Evolutionary conservation across 495 filamentous ascomycete genomes (phyloP), one percentile per base, ranked within the genome.

Genomic region (Platismatia glauca): DNA sequence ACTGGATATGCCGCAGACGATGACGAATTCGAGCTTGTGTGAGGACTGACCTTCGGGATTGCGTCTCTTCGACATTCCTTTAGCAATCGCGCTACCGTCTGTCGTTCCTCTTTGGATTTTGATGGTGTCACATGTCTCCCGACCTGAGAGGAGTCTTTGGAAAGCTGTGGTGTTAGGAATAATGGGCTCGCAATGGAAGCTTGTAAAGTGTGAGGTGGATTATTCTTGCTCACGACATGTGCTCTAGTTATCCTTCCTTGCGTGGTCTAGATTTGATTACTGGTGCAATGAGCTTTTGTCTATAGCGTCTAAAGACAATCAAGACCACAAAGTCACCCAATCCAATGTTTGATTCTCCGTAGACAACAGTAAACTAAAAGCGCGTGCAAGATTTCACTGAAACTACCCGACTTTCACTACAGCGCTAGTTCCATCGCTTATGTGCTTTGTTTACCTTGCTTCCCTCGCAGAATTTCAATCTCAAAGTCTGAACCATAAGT

Each of bases 11-110:
- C 71, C 8, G 73, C 73, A 15, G 76, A 76, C 56, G 73, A 76
- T 22, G 75, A 75, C 43, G 75, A 76, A 55, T 78, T 78, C 59
- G 74, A 77, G 66, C 61, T 78, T 56, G 71, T 78, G 16, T 71
- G 29, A 65, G 41, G 31, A 8, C 22, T 50, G 4, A 16, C 4
- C 33, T 48, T 18, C 20, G 12, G 3, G 12, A 7, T 34, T 22
- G 20, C 18, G 35, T 46, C n/a, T 12, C 12, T 31, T 24, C 24
- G 34, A n/a, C 13, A 18, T 62, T 22, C 48, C 16, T 39, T 27
- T 5, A 39, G 22, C 35, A 56, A 31, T 37, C 46, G 60, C 37
- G 35, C 18, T 15, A 16, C 31, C 16, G 22, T 33, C 29, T 61
- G 22, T 34, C 59, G 2, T 29, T 43, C 18, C 22, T 37, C 11